Percentiles rank a stretch among this genome's conserved stretches.
Conservation (phyloP, 768 basidiomycete genomes). For the Pisolithus sp. region DNA sequence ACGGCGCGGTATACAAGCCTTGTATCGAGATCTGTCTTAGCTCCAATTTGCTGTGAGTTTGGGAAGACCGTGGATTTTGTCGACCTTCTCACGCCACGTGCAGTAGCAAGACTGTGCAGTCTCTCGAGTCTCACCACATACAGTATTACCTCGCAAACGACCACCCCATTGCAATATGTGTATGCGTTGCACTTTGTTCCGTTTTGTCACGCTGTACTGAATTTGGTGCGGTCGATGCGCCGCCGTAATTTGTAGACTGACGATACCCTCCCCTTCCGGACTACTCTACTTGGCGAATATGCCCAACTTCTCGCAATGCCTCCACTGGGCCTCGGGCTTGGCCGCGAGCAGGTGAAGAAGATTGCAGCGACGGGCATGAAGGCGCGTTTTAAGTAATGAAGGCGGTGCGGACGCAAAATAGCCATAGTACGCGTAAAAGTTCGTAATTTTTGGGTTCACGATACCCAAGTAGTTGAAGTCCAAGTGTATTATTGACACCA, state of each 20-base stretch:
- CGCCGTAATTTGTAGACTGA: slow-evolving; percentile 53
- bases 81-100: neutral
- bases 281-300: slow-evolving; percentile 69
- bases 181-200: slow-evolving; percentile 23
- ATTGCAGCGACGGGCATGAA: slow-evolving; percentile 61
- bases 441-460: no score
- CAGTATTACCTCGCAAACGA: slow-evolving; percentile 52
- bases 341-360: slow-evolving; percentile 45
- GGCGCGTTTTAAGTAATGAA: slow-evolving; percentile 14
- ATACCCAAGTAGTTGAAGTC: no score
- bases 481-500: no score
- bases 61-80: no score
- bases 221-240: neutral
- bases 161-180: slow-evolving; percentile 75
- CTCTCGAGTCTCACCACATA: slow-evolving; percentile 69
- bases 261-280: slow-evolving; percentile 73
- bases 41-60: slow-evolving; percentile 65
- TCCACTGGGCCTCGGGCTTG: slow-evolving; percentile 69
- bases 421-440: neutral
- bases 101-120: slow-evolving; percentile 64
- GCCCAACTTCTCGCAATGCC: slow-evolving; percentile 66
- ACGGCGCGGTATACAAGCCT: slow-evolving; percentile 33
- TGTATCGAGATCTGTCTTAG: slow-evolving; percentile 78
- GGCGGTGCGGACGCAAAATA: neutral
- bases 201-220: slow-evolving; percentile 17